Conservation (phyloP, 192 early-diverging fungal genomes). For the Coemansia sp. region DNA sequence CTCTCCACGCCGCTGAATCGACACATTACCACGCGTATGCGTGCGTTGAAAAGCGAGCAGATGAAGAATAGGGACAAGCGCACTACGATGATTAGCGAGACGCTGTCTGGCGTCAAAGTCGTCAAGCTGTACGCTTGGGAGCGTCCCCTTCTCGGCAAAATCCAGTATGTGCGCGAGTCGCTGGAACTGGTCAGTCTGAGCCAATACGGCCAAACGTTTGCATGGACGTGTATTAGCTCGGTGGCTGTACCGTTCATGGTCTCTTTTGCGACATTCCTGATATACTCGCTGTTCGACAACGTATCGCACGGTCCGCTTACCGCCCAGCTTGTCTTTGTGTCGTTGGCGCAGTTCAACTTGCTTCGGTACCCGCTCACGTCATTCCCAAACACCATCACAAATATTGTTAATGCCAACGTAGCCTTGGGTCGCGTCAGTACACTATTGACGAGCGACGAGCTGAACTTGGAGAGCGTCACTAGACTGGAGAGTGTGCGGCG, state of each 20-base stretch:
- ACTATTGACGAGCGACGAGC: constrained; percentile 82
- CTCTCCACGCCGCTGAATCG: constrained; percentile 79
- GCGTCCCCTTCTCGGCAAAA: constrained; percentile 68
- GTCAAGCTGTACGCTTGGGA: constrained; percentile 99
- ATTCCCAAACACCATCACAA: constrained; percentile 81
- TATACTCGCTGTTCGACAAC: constrained; percentile 70
- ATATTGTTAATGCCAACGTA: constrained; percentile 81
- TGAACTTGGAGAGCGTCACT: constrained; percentile 69
- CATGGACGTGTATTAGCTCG: constrained; percentile 77
- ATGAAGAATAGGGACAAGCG: constrained; percentile 85
- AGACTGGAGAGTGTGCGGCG: constrained; percentile 34
- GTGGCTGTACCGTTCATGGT: constrained; percentile 88
- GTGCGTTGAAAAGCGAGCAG: constrained; percentile 73
- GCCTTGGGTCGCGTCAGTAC: constrained; percentile 78
- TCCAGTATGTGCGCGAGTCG: constrained; percentile 72
- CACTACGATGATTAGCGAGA: constrained; percentile 80
- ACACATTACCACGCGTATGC: constrained; percentile 66
- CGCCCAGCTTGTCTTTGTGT: constrained; percentile 78
- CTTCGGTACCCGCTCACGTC: constrained; percentile 85
- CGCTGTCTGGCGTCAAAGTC: constrained; percentile 89
- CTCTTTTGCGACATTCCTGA: constrained; percentile 78
- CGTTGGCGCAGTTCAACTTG: constrained; percentile 89
- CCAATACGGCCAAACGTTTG: constrained; percentile 71
- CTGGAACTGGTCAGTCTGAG: constrained; percentile 77
- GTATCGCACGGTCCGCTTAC: constrained; percentile 63